These are phyloP conservation scores for Stephania japonica DNA, from an alignment of 164 flowering plant species.

Conservation along the genomic window DNA sequence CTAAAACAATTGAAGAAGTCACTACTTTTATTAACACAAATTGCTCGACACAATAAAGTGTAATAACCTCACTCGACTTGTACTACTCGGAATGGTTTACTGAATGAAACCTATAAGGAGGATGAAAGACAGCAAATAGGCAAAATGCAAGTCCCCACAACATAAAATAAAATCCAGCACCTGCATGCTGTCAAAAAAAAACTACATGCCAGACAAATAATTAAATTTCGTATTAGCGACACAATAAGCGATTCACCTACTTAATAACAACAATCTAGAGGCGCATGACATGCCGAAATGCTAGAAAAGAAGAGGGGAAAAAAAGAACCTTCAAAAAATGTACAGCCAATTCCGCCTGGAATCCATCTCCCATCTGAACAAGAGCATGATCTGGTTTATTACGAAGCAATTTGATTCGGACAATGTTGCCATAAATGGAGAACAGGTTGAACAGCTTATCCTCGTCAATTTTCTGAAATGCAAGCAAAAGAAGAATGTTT, in stretches of 20 bases:
- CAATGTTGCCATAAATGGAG: conserved; percentile 93
- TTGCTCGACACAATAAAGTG: background rate
- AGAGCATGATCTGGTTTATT: conserved; percentile 98
- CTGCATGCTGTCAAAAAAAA: background rate
- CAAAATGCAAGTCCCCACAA: background rate
- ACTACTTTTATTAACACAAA: background rate
- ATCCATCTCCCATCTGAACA: conserved; percentile 95
- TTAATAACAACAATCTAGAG: background rate
- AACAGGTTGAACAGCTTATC: conserved; percentile 94
- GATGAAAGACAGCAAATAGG: background rate
- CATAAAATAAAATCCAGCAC: background rate
- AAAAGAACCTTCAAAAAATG: conserved; percentile 82
- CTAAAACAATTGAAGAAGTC: background rate
- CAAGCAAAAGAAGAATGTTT: conserved; percentile 2
- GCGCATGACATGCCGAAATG: background rate
- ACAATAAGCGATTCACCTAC: background rate
- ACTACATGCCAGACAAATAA: background rate
- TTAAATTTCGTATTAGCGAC: background rate
- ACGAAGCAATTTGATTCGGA: conserved; percentile 83
- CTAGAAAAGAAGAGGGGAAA: background rate
- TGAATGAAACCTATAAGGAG: background rate
- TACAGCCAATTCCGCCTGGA: conserved; percentile 96
- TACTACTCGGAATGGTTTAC: background rate
- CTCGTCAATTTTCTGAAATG: conserved; percentile 76
- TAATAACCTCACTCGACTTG: background rate